phyloP scores from a whole-genome alignment of 352 stramenopile genomes.

The Aphanomyces invadans region DNA sequence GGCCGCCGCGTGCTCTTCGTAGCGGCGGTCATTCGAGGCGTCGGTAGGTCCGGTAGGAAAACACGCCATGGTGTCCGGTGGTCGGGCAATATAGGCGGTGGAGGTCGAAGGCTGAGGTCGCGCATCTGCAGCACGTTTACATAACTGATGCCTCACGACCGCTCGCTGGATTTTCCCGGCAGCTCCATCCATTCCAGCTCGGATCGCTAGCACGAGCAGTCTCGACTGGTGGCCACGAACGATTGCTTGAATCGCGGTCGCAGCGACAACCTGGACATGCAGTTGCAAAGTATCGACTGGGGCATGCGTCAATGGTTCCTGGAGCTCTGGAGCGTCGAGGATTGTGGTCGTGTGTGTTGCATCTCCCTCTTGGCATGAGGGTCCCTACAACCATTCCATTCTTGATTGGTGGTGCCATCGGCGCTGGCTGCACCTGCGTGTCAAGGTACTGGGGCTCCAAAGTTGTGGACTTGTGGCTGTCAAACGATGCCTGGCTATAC shows the following conservation, averaged over 20 bases:
- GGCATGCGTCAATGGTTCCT: too few relatives aligned
- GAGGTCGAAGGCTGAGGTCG: background rate
- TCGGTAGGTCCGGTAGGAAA: background rate
- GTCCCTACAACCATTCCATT: too few relatives aligned
- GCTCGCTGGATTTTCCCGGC: conserved; percentile 39
- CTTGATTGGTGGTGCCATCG: too few relatives aligned
- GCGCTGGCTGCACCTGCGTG: too few relatives aligned
- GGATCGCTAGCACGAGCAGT: conserved; percentile 37
- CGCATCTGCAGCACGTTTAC: background rate
- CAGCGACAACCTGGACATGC: background rate
- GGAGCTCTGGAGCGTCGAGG: background rate
- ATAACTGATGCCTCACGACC: background rate
- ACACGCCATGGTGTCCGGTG: conserved; percentile 30
- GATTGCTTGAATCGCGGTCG: conserved; percentile 22
- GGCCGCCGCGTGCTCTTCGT: background rate
- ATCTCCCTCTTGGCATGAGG: too few relatives aligned
- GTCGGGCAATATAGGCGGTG: background rate
- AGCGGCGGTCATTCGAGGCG: background rate
- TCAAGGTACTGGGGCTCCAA: too few relatives aligned
- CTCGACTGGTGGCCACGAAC: conserved; percentile 52
- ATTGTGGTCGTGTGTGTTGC: background rate
- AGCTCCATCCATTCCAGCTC: conserved; percentile 38
- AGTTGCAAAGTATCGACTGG: background rate
- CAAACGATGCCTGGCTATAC: too few relatives aligned
- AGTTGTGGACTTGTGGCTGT: too few relatives aligned